Evolutionary conservation across 352 stramenopile genomes (phyloP).

Genomic region (Pythium aphanidermatum): DNA sequence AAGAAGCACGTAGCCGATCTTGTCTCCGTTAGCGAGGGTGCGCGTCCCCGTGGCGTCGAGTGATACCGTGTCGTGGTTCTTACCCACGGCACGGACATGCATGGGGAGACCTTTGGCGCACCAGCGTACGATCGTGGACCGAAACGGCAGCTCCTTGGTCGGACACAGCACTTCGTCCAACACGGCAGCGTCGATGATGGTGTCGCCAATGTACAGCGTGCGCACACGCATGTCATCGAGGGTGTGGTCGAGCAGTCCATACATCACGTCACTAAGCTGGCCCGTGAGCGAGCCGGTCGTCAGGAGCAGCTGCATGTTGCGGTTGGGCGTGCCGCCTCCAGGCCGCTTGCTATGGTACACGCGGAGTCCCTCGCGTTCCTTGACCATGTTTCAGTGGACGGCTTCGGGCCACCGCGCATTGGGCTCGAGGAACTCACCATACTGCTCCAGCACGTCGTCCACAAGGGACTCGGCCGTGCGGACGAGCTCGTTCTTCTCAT

Average conservation of each 20-base stretch:
- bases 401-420: conserved; percentile 25
- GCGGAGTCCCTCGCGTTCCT: conserved; percentile 28
- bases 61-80: conserved; percentile 45
- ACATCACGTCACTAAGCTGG: conserved; percentile 46
- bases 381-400: conserved; percentile 38
- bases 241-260: conserved; percentile 27
- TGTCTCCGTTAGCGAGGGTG: conserved; percentile 26
- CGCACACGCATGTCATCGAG: conserved; percentile 35
- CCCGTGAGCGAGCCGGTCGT: conserved; percentile 29
- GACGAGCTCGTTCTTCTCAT: too few species aligned
- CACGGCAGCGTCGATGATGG: conserved; percentile 31
- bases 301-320: neutral
- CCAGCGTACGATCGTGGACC: conserved; percentile 45
- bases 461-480: too few species aligned
- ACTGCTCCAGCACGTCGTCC: conserved; percentile 35
- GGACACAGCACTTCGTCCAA: conserved; percentile 31
- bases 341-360: conserved; percentile 29
- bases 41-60: conserved; percentile 42
- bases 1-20: conserved; percentile 41
- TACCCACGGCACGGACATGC: conserved; percentile 24
- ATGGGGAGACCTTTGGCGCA: conserved; percentile 34
- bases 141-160: conserved; percentile 32
- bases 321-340: neutral
- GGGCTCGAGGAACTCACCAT: conserved; percentile 30
- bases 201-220: conserved; percentile 32